phyloP scores from a whole-genome alignment of 2,329 filamentous ascomycete species.

The Penicillium sp. region DNA sequence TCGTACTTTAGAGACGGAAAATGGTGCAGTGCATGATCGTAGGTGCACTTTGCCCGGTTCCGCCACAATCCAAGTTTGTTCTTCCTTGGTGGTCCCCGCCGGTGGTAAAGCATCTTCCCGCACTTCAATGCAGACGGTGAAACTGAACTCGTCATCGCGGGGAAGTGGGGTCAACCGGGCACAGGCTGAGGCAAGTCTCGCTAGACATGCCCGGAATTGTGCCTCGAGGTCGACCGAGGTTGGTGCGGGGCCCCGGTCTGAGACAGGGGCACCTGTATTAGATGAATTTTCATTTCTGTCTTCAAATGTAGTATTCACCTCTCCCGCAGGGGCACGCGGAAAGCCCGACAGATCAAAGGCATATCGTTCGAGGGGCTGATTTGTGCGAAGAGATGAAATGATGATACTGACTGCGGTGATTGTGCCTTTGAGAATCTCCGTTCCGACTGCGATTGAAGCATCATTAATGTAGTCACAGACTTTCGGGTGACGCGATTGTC shows the following conservation, averaged over 20 bases:
- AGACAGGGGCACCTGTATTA: slow-evolving; percentile 28
- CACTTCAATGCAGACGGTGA: slow-evolving; percentile 51
- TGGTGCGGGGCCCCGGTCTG: slow-evolving; percentile 30
- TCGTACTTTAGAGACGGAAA: slow-evolving; percentile 39
- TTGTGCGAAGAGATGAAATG: slow-evolving; percentile 52
- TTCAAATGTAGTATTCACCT: slow-evolving; percentile 54
- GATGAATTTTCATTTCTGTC: slow-evolving; percentile 37
- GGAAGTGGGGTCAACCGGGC: slow-evolving; percentile 44
- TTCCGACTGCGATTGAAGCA: slow-evolving; percentile 68
- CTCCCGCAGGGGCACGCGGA: slow-evolving; percentile 48
- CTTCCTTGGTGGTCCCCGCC: slow-evolving; percentile 46
- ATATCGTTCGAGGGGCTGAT: slow-evolving; percentile 57
- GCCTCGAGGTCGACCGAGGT: slow-evolving; percentile 46
- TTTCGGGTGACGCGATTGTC: slow-evolving; percentile 79
- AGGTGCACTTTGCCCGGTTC: slow-evolving; percentile 48
- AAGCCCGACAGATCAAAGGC: slow-evolving; percentile 60
- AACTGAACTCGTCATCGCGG: slow-evolving; percentile 49
- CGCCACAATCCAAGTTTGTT: slow-evolving; percentile 62
- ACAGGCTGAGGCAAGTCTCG: slow-evolving; percentile 45
- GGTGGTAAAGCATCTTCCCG: slow-evolving; percentile 48
- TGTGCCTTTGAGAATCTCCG: slow-evolving; percentile 63
- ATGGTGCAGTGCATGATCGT: slow-evolving; percentile 40
- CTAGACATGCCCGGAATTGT: slow-evolving; percentile 49
- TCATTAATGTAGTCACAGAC: slow-evolving; percentile 85
- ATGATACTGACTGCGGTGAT: slow-evolving; percentile 57